Evolutionary conservation across 1,284 basidiomycete genomes (phyloP).

Genomic region (Tilletia walkeri): DNA sequence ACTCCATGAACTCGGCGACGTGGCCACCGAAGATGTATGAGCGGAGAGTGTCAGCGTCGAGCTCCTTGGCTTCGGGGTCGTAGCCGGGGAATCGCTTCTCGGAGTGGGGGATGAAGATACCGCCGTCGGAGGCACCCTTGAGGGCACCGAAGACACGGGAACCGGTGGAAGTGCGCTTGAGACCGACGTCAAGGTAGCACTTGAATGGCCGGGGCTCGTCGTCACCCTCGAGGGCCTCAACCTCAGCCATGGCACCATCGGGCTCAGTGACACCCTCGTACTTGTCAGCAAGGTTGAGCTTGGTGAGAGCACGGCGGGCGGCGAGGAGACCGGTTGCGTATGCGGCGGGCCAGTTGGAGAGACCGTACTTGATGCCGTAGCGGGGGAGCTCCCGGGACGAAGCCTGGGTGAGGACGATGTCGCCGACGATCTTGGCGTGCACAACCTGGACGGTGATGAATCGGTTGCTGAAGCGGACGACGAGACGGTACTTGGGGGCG

Average conservation of each 20-base stretch:
- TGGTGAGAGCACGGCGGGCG: slow-evolving; percentile 90
- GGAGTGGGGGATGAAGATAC: slow-evolving; percentile 96
- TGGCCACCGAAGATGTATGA: slow-evolving; percentile 99
- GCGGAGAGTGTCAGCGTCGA: slow-evolving; percentile 91
- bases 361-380: slow-evolving; percentile 97
- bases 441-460: slow-evolving; percentile 67
- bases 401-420: slow-evolving; percentile 75
- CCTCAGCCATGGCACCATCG: slow-evolving; percentile 78
- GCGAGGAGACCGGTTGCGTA: slow-evolving; percentile 96
- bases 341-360: slow-evolving; percentile 98
- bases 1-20: slow-evolving; percentile 99
- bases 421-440: slow-evolving; percentile 95
- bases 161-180: slow-evolving; percentile 96
- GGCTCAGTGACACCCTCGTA: slow-evolving; percentile 94
- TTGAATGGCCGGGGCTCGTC: slow-evolving; percentile 98
- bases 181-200: slow-evolving; percentile 95
- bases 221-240: slow-evolving; percentile 81
- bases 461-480: slow-evolving; percentile 75
- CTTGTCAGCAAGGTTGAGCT: slow-evolving; percentile 96
- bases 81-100: slow-evolving; percentile 98
- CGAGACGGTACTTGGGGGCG: slow-evolving; percentile 95
- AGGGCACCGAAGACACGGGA: slow-evolving; percentile 97
- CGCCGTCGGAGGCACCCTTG: slow-evolving; percentile 98
- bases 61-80: slow-evolving; percentile 88
- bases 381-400: slow-evolving; percentile 83